Evolutionary conservation across 1,139 yeast species (phyloP).

Genomic region (Arxiozyma slooffiae): DNA sequence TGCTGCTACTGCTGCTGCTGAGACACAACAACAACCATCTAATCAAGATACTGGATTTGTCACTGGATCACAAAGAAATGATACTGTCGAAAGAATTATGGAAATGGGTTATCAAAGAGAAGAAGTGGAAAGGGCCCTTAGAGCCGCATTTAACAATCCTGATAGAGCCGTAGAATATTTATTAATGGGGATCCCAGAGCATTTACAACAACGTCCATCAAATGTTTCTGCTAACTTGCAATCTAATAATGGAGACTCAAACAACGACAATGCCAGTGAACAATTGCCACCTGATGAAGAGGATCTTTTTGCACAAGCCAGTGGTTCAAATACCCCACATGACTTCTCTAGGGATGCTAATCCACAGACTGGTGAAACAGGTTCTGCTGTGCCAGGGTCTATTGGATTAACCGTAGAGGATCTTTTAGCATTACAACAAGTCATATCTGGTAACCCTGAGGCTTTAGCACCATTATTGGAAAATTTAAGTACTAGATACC

Average conservation of each 20-base stretch:
- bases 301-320: slow-evolving; percentile 62
- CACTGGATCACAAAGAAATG: slow-evolving; percentile 27
- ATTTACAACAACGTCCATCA: slow-evolving; percentile 32
- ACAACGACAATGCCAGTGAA: slow-evolving; percentile 4
- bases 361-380: slow-evolving; percentile 19
- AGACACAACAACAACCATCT: slow-evolving; percentile 19
- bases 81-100: slow-evolving; percentile 62
- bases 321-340: slow-evolving; percentile 37
- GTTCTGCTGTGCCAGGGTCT: slow-evolving; percentile 29
- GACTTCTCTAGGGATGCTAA: slow-evolving; percentile 5
- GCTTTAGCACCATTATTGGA: slow-evolving; percentile 77
- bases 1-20: no score
- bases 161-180: slow-evolving; percentile 96
- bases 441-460: slow-evolving; percentile 81
- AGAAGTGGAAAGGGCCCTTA: slow-evolving; percentile 80
- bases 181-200: slow-evolving; percentile 81
- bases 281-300: slow-evolving; percentile 32
- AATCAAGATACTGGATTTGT: slow-evolving; percentile 19
- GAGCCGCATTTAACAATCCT: slow-evolving; percentile 95
- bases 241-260: neutral
- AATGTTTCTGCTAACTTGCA: slow-evolving; percentile 9
- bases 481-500: slow-evolving; percentile 74
- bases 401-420: slow-evolving; percentile 37
- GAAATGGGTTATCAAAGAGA: slow-evolving; percentile 93
- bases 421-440: slow-evolving; percentile 60